phyloP scores from a whole-genome alignment of 2,329 filamentous ascomycete species.

The Beauveria sp. region DNA sequence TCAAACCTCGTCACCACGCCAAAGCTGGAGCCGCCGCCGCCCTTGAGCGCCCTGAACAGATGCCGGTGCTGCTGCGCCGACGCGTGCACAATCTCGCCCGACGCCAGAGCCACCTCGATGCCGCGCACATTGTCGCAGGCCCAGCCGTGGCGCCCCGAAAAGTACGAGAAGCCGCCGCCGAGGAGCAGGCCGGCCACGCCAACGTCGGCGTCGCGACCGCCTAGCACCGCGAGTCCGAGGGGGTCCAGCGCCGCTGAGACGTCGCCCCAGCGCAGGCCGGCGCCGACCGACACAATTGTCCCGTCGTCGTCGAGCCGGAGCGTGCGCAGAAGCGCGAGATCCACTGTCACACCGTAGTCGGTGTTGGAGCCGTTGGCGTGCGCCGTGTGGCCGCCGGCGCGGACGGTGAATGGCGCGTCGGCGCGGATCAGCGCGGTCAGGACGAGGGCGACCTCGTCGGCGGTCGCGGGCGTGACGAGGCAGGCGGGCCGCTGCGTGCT shows the following conservation, averaged over 20 bases:
- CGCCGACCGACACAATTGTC: slow-evolving; percentile 30
- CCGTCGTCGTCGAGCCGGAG: slow-evolving; percentile 23
- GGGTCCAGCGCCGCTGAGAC: slow-evolving; percentile 34
- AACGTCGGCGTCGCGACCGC: slow-evolving; percentile 13
- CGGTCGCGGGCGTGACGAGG: slow-evolving; percentile 15
- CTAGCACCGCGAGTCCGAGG: slow-evolving; percentile 16
- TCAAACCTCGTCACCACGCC: slow-evolving; percentile 28
- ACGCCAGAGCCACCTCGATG: slow-evolving; percentile 40
- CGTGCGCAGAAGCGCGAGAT: slow-evolving; percentile 32
- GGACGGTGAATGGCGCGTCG: slow-evolving; percentile 36
- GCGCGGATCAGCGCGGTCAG: slow-evolving; percentile 13
- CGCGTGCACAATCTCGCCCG: slow-evolving; percentile 36
- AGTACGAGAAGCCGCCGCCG: slow-evolving; percentile 37
- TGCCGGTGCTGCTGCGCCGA: slow-evolving; percentile 28
- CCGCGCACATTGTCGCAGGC: slow-evolving; percentile 32
- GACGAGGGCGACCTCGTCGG: slow-evolving; percentile 13
- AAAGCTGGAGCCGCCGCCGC: slow-evolving; percentile 34
- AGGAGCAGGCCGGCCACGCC: slow-evolving; percentile 13
- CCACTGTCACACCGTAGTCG: slow-evolving; percentile 32
- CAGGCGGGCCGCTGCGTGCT: slow-evolving; percentile 7
- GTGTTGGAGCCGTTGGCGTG: slow-evolving; percentile 37
- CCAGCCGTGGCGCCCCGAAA: slow-evolving; percentile 27
- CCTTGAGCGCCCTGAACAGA: slow-evolving; percentile 37
- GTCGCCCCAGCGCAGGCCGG: slow-evolving; percentile 36
- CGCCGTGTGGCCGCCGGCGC: slow-evolving; percentile 44